These are phyloP conservation scores for Heritiera fomes DNA, from an alignment of 345 rosid genomes.

Conservation along the genomic window DNA sequence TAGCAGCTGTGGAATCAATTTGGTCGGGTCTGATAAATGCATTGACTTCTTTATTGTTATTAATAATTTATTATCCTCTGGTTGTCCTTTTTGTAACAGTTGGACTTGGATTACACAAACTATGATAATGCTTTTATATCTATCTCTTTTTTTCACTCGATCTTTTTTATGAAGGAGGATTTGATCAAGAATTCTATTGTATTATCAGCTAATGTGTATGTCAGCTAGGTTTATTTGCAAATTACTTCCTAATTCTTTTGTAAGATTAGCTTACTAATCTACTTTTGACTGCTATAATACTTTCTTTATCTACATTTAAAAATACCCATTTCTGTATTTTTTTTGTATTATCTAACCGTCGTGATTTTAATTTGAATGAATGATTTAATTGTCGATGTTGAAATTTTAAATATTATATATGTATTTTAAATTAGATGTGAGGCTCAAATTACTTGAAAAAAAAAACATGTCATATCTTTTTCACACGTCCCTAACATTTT, in stretches of 20 bases:
- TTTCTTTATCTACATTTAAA: not conserved
- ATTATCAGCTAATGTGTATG: not conserved
- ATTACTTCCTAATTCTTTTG: not conserved
- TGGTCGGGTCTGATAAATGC: not conserved
- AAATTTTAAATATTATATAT: no score
- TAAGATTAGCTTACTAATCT: not conserved
- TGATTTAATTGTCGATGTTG: no score
- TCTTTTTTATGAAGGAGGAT: not conserved
- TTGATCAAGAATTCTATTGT: not conserved
- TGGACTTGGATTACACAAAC: conserved; percentile 17
- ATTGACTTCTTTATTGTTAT: not conserved
- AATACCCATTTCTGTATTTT: not conserved
- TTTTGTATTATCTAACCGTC: not conserved
- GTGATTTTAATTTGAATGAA: not conserved
- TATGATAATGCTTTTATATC: not conserved
- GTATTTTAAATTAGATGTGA: no score
- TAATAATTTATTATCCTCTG: not conserved
- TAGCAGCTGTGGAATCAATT: not conserved
- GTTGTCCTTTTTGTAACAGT: conserved; percentile 2
- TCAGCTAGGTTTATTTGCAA: no score
- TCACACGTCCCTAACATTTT: no score
- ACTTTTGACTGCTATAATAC: not conserved
- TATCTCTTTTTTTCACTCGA: no score
- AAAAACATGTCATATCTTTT: no score
- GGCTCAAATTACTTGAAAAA: no score